Evolutionary conservation across 129 eudicot species (phyloP).

Genomic region (Pulicaria dysenterica): DNA sequence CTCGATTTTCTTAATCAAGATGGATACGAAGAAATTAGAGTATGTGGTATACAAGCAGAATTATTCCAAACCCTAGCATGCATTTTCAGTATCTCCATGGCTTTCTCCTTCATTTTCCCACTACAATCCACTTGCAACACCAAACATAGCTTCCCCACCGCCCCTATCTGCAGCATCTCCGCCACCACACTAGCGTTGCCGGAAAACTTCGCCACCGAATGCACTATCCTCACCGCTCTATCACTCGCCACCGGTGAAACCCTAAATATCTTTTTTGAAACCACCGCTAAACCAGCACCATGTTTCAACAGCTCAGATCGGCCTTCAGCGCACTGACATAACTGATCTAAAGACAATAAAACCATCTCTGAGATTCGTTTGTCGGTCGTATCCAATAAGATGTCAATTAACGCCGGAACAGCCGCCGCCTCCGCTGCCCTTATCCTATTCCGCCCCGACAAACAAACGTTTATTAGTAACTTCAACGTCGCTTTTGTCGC

Average conservation of each 20-base stretch:
- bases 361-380: conserved; percentile 52
- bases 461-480: conserved; percentile 41
- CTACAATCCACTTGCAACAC: conserved; percentile 69
- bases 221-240: conserved; percentile 57
- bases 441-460: conserved; percentile 56
- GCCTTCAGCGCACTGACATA: conserved; percentile 72
- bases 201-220: conserved; percentile 51
- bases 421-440: conserved; percentile 51
- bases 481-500: conserved; percentile 54
- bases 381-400: conserved; percentile 46
- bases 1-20: conserved; percentile 1
- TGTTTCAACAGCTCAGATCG: conserved; percentile 58
- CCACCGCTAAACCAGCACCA: conserved; percentile 66
- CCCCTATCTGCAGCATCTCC: conserved; percentile 69
- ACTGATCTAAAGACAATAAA: conserved; percentile 41
- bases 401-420: conserved; percentile 43
- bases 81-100: conserved; percentile 59
- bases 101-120: conserved; percentile 54
- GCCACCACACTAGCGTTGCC: conserved; percentile 41
- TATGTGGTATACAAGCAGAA: conserved; percentile 50
- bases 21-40: conserved; percentile 49
- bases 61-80: conserved; percentile 65
- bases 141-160: conserved; percentile 63
- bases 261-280: conserved; percentile 66
- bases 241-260: conserved; percentile 58